phyloP scores from a whole-genome alignment of 345 rosid species.

The Syzygium aqueum region DNA sequence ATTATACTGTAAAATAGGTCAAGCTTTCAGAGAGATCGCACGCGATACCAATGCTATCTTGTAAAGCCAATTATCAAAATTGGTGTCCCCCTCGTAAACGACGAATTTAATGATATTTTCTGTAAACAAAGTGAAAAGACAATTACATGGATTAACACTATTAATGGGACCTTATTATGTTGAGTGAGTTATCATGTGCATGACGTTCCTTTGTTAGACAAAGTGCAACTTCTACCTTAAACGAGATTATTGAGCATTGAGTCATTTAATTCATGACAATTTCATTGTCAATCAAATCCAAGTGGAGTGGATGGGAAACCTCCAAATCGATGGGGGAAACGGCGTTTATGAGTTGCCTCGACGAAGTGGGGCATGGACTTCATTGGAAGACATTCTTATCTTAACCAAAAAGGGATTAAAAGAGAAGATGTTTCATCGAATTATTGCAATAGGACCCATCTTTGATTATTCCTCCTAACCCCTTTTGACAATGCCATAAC shows the following conservation, averaged over 20 bases:
- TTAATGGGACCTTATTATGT: not conserved
- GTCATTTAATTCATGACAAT: not conserved
- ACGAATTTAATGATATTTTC: not conserved
- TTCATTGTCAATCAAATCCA: not conserved
- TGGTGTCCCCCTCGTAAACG: not conserved
- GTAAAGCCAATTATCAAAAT: not conserved
- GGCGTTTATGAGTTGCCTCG: not conserved
- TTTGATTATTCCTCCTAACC: conserved; percentile 30
- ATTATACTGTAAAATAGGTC: not conserved
- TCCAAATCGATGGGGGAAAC: not conserved
- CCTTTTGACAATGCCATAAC: conserved; percentile 44
- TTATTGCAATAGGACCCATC: conserved; percentile 19
- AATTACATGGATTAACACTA: not conserved
- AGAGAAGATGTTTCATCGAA: conserved; percentile 21
- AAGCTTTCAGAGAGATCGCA: not conserved
- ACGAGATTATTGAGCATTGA: not conserved
- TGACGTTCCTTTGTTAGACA: not conserved
- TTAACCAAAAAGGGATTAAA: conserved; percentile 28
- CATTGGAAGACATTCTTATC: not conserved
- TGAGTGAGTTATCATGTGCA: not conserved
- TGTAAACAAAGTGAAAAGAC: not conserved
- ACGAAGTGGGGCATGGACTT: not conserved
- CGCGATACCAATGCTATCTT: not conserved
- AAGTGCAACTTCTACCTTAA: not conserved
- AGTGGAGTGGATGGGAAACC: not conserved